Conservation (phyloP, 2,329 filamentous ascomycete genomes). For the Calonectria henricotiae region DNA sequence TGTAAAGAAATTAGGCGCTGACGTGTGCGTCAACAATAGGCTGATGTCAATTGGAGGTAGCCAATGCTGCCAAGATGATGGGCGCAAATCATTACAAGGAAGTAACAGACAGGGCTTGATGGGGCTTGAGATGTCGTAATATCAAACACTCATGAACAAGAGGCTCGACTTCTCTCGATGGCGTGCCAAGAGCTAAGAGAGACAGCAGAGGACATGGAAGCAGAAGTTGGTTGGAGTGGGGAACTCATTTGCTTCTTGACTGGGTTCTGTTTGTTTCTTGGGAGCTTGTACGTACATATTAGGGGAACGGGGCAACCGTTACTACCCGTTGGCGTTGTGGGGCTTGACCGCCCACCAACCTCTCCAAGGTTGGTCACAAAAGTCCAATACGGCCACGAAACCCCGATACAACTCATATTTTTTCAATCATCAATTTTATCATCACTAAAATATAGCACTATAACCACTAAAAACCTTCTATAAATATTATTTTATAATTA, state of each 20-base stretch:
- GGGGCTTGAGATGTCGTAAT: conserved; percentile 36
- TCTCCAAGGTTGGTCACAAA: no score
- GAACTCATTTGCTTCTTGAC: conserved; percentile 25
- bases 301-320: conserved; percentile 17
- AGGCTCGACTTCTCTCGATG: neutral
- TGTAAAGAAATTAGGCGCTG: conserved; percentile 49
- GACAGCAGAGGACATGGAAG: conserved; percentile 24
- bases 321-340: neutral
- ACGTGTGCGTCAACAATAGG: conserved; percentile 41
- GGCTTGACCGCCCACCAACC: no score
- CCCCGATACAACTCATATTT: no score
- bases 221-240: conserved; percentile 19
- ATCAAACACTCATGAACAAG: conserved; percentile 26
- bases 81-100: conserved; percentile 38
- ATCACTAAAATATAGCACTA: no score
- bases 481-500: no score
- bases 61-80: conserved; percentile 27
- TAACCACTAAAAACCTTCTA: no score
- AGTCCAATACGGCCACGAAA: no score
- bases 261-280: conserved; percentile 17
- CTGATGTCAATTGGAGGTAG: conserved; percentile 21
- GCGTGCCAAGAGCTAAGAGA: neutral
- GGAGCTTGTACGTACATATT: conserved; percentile 1
- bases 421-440: no score
- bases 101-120: conserved; percentile 12